These are phyloP conservation scores for Calonectria pauciramosa DNA, from an alignment of 2,329 filamentous ascomycete species.

Conservation along the genomic window DNA sequence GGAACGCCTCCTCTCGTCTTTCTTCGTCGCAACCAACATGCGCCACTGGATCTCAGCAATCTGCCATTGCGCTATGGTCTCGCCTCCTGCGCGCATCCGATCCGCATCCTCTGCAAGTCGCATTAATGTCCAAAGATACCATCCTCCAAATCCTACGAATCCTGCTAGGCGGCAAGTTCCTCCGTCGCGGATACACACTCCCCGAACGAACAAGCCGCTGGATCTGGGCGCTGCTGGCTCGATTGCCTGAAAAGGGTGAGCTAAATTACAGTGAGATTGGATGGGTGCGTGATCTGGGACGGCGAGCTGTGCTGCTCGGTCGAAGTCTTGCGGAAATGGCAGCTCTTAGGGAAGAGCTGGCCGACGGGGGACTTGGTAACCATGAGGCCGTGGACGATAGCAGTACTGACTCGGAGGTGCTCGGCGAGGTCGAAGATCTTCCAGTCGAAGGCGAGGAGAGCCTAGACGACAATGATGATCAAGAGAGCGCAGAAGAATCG, in stretches of 20 bases:
- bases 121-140: conserved; percentile 75
- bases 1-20: conserved; percentile 66
- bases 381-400: conserved; percentile 63
- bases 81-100: conserved; percentile 65
- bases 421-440: conserved; percentile 50
- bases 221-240: conserved; percentile 87
- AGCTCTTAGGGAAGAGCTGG: conserved; percentile 59
- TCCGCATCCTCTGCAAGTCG: conserved; percentile 71
- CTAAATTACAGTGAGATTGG: conserved; percentile 82
- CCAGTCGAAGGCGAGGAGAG: conserved; percentile 47
- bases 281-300: conserved; percentile 83
- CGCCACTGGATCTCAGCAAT: conserved; percentile 66
- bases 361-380: conserved; percentile 56
- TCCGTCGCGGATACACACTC: conserved; percentile 71
- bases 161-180: conserved; percentile 74
- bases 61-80: conserved; percentile 67
- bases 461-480: conserved; percentile 29
- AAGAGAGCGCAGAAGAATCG: conserved; percentile 17
- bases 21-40: conserved; percentile 66
- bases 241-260: conserved; percentile 80
- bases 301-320: conserved; percentile 76
- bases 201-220: conserved; percentile 80
- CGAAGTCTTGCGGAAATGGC: conserved; percentile 68
- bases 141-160: conserved; percentile 77
- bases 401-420: conserved; percentile 54